Conservation (phyloP, 2,329 filamentous ascomycete species). For the Paecilomyces formosus region DNA sequence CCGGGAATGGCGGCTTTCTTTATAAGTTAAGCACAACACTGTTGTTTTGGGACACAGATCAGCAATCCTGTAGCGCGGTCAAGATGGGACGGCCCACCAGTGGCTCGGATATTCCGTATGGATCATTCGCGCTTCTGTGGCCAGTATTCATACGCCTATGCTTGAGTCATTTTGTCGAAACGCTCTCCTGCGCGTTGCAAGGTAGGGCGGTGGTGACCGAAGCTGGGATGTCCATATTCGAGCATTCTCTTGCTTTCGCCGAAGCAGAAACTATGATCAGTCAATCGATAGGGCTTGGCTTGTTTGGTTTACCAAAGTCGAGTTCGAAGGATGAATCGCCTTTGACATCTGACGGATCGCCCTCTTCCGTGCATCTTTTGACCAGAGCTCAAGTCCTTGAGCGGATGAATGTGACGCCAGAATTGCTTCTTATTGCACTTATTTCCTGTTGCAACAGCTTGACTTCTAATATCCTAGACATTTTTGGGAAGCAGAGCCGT, state of each 20-base stretch:
- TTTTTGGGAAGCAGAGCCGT: constrained; percentile 70
- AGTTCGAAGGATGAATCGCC: constrained; percentile 39
- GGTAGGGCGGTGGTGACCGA: constrained; percentile 73
- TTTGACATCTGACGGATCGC: constrained; percentile 20
- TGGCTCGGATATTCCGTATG: constrained; percentile 52
- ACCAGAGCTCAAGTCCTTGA: constrained; percentile 56
- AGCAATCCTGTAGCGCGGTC: constrained; percentile 65
- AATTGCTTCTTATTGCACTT: constrained; percentile 77
- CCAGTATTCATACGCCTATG: constrained; percentile 47
- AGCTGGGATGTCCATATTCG: constrained; percentile 92
- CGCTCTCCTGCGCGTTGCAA: constrained; percentile 78
- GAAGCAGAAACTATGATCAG: constrained; percentile 86
- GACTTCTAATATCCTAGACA: constrained; percentile 72
- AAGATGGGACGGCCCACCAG: constrained; percentile 58
- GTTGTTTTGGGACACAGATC: constrained; percentile 66
- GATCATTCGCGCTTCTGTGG: constrained; percentile 64
- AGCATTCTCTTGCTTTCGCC: constrained; percentile 91
- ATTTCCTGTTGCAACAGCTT: constrained; percentile 87
- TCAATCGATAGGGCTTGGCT: constrained; percentile 66
- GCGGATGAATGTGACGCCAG: constrained; percentile 79
- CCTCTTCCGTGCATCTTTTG: constrained; percentile 30
- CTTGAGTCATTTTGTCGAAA: constrained; percentile 80
- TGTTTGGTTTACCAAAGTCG: constrained; percentile 48
- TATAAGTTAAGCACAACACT: constrained; percentile 65
- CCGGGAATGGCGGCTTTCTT: constrained; percentile 60